Conservation (phyloP, 805 yeast genomes). For the Candida succiphila region DNA sequence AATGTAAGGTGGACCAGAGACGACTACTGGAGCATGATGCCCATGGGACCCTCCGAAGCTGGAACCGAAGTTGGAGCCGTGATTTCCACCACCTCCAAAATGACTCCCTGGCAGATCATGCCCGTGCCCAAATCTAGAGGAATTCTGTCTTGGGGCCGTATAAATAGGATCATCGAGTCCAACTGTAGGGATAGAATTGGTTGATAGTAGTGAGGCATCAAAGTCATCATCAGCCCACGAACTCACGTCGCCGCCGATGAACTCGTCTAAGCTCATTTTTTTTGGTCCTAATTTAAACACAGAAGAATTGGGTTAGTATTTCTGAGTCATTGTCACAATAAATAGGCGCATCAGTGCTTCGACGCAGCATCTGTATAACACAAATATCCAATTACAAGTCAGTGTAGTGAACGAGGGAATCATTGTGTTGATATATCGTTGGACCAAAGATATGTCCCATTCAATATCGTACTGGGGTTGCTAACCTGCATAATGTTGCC, state of each 20-base stretch:
- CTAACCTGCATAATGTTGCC: too few relatives aligned
- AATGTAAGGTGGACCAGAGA: slow-evolving; percentile 48
- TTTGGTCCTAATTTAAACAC: slow-evolving; percentile 16
- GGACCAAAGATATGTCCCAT: too few relatives aligned
- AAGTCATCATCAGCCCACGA: slow-evolving; percentile 70
- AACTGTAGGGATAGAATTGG: neutral
- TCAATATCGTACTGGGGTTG: too few relatives aligned
- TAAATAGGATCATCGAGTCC: slow-evolving; percentile 5
- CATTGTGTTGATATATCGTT: too few relatives aligned
- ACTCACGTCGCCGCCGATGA: slow-evolving; percentile 35
- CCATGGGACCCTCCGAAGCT: slow-evolving; percentile 2
- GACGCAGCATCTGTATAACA: too few relatives aligned
- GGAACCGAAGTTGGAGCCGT: too few relatives aligned
- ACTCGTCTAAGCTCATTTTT: slow-evolving; percentile 37
- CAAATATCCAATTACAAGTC: too few relatives aligned
- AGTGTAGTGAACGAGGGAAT: too few relatives aligned
- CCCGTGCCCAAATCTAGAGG: too few relatives aligned
- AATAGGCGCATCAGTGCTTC: too few relatives aligned
- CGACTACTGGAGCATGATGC: slow-evolving; percentile 5
- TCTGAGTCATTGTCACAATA: too few relatives aligned
- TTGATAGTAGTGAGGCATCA: slow-evolving; percentile 28
- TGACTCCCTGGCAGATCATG: slow-evolving; percentile 1
- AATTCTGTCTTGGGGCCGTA: too few relatives aligned
- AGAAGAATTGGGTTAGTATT: neutral
- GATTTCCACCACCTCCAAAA: slow-evolving; percentile 3